Percentiles rank a stretch among this genome's conserved stretches.
These are phyloP conservation scores for Paxillus involutus DNA, from an alignment of 768 basidiomycete genomes.

Conservation along the genomic window DNA sequence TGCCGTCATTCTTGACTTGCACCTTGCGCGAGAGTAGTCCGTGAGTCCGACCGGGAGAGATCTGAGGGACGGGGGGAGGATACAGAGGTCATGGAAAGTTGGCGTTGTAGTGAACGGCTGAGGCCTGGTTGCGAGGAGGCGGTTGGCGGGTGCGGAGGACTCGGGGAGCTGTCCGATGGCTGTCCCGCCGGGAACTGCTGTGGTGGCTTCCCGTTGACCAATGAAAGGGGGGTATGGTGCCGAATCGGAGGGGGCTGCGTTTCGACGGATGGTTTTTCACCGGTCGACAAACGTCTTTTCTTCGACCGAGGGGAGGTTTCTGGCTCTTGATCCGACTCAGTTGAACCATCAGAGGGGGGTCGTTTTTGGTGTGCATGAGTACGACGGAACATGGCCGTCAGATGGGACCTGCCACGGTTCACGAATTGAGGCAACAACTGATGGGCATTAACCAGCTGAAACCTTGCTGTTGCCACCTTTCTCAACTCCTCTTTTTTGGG, in stretches of 20 bases:
- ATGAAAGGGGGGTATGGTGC: constrained; percentile 14
- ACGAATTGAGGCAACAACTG: constrained; percentile 26
- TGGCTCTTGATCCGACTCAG: constrained; percentile 7
- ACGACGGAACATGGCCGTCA: constrained; percentile 14
- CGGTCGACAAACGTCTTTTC: constrained; percentile 23
- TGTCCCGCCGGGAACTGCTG: constrained; percentile 30
- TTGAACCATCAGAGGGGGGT: constrained; percentile 13
- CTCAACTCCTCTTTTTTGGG: constrained; percentile 26
- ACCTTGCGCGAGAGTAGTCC: constrained; percentile 17
- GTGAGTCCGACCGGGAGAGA: constrained; percentile 19
- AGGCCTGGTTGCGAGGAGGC: constrained; percentile 7
- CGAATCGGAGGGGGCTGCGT: constrained; percentile 5
- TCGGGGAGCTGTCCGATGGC: constrained; percentile 3
- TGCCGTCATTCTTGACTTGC: constrained; percentile 11
- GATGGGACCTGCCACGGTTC: constrained; percentile 20
- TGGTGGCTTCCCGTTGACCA: constrained; percentile 31
- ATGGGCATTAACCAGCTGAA: constrained; percentile 32
- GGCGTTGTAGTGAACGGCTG: constrained; percentile 25
- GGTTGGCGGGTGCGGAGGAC: background rate
- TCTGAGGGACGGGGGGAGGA: constrained; percentile 11
- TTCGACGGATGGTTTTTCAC: background rate
- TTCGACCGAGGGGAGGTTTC: constrained; percentile 23
- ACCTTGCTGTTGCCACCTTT: constrained; percentile 25
- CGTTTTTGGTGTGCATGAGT: constrained; percentile 22
- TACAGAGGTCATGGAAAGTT: constrained; percentile 25